phyloP scores from a whole-genome alignment of 2,329 filamentous ascomycete species.

The Domatiomyces catenatus region DNA sequence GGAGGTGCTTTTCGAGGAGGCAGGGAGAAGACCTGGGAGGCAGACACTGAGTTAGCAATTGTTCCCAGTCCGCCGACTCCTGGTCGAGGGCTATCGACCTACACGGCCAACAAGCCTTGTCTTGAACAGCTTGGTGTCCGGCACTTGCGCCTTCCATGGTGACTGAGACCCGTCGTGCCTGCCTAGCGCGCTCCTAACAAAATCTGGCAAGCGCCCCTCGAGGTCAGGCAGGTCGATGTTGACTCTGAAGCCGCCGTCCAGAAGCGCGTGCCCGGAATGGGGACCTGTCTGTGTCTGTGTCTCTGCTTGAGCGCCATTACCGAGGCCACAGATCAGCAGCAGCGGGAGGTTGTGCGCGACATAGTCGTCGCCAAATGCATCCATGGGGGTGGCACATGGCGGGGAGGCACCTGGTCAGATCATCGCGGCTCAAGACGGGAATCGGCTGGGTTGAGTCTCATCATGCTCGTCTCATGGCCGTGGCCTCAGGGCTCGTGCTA shows the following conservation, averaged over 20 bases:
- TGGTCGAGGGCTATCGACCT: conserved; percentile 31
- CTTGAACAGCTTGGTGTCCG: conserved; percentile 42
- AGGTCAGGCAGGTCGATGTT: conserved; percentile 56
- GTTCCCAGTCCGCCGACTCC: neutral
- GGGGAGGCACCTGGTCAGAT: neutral
- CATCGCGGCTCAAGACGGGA: neutral
- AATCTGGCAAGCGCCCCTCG: conserved; percentile 47
- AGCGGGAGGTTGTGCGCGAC: conserved; percentile 77
- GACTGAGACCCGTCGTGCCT: conserved; percentile 47
- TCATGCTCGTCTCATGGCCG: neutral
- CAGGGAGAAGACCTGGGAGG: conserved; percentile 35
- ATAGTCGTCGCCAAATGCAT: conserved; percentile 46
- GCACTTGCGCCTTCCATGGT: conserved; percentile 51
- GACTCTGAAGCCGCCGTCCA: conserved; percentile 45
- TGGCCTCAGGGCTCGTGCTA: neutral
- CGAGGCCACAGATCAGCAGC: conserved; percentile 65
- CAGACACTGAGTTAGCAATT: conserved; percentile 13
- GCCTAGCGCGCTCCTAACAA: conserved; percentile 51
- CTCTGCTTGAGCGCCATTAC: conserved; percentile 24
- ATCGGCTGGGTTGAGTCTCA: neutral
- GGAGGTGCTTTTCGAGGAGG: conserved; percentile 49
- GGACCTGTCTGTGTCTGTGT: conserved; percentile 18
- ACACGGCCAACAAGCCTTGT: conserved; percentile 68
- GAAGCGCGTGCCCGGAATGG: conserved; percentile 35
- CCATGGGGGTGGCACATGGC: conserved; percentile 20